Base-by-base conservation (phyloP, 257 asterid genomes). In the Plantago major region DNA sequence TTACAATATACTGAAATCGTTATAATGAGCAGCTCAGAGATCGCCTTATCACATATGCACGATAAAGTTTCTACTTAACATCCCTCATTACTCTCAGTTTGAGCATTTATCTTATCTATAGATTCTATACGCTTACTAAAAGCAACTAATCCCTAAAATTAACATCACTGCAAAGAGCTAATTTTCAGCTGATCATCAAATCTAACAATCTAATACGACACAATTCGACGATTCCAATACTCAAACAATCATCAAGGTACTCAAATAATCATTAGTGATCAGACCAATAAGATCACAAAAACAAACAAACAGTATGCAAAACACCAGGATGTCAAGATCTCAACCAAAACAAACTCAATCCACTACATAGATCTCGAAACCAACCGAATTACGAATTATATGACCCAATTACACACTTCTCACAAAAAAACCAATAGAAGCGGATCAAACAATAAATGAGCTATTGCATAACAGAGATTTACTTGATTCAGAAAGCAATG, bases 291-390 rank as follows among this genome's bases (percentile, higher is more conserved):
- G 26, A 22, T 22, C 2, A 22, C 26, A 22, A 22, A 22, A 22
- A 33, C 40, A 33, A 33, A 33, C 40, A 7, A 33, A 33, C 40
- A 33, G 40, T 33, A 33, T 4, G 6, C 8, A 33, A 33, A 33
- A 4, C 40, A 33, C 8, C 40, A 33, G 40, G 3, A 33, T 33
- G 40, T 57, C 55, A 59, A 67, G 69, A 67, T 71, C 74, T 75
- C 67, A 54, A 55, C 55, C 52, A 30, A 16, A 46, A 46, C 52
- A 46, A 15, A 63, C 30, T n/a, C 30, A 33, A 33, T 33, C 40
- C 40, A 33, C 40, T 33, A 33, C 40, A 33, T 7, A 33, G 40
- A 33, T 33, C 40, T 33, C 14, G n/a, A 42, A 48, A 67, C 37
- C 12, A 64, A 58, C 26, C 55, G 17, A 54, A 9, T 63, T 10